A percentile compares a stretch with the other conserved stretches of the same genome.
Evolutionary conservation across 129 eudicot genomes (phyloP).

Genomic region (Erigeron canadensis): DNA sequence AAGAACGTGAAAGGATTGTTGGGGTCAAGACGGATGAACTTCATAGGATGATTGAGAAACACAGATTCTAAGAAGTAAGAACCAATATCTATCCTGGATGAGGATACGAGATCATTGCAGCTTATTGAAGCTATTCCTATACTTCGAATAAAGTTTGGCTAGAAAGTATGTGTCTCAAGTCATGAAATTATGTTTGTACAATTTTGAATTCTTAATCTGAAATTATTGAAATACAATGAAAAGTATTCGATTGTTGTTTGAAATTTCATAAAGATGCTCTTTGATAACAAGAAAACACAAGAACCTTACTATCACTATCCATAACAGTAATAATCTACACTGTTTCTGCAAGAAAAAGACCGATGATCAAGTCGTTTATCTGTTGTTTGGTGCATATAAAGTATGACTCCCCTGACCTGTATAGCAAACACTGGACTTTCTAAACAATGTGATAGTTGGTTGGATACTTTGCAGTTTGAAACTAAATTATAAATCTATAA

Average conservation of each 20-base stretch:
- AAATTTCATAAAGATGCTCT: background rate
- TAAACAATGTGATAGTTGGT: too few species aligned
- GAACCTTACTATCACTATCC: too few species aligned
- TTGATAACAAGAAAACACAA: background rate
- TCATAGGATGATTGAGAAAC: constrained; percentile 64
- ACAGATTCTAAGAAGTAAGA: constrained; percentile 44
- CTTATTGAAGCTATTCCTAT: background rate
- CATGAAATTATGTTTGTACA: constrained; percentile 4
- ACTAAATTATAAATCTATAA: too few species aligned
- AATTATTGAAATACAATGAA: background rate
- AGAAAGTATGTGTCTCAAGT: background rate
- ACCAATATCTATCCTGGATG: background rate
- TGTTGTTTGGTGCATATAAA: too few species aligned
- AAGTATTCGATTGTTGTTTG: background rate
- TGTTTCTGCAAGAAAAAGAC: too few species aligned
- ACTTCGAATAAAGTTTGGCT: constrained; percentile 27
- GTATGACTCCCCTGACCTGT: too few species aligned
- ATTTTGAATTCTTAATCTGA: background rate
- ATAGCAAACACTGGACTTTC: too few species aligned
- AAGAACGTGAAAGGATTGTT: constrained; percentile 61
- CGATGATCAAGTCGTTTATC: too few species aligned
- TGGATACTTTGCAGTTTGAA: too few species aligned
- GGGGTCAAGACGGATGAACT: constrained; percentile 77
- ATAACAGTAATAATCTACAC: too few species aligned
- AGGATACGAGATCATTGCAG: constrained; percentile 6